Base-by-base conservation (phyloP, 805 yeast genomes). In the Starmerella cellae region DNA sequence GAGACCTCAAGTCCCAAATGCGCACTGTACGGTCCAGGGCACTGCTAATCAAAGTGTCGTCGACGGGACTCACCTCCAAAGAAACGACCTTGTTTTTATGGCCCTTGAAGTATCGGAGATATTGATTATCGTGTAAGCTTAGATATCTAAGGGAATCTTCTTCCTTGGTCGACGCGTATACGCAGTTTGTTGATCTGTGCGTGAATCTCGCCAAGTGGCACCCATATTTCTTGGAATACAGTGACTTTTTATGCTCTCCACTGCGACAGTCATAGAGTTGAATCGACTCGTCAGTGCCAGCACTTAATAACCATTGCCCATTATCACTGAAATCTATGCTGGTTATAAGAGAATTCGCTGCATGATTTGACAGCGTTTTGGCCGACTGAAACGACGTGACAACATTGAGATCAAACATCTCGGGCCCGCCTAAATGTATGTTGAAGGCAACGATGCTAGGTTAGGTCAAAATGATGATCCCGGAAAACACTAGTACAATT, bases 211-310 rank as follows among this genome's bases (percentile, higher is more conserved):
- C 95, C 30, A 82, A 62, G 55, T 83, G 85, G 44, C 85, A 82
- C 1, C 98, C 98, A 54, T 91, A 91, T 57, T 91, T 91, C 62
- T 85, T 87, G 23, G 91, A 78, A 45, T 74, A 78, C 8, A 82
- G 70, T 3, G 84, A 74, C 52, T 78, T 81, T 35, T 45, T 48
- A 43, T 57, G 61, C n/a, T 55, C 67, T 5, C 95, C 96, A 2
- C 58, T 44, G 46, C 70, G 69, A n/a, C 71, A 65, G 61, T 88
- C 94, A 59, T 84, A 88, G 17, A 91, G 63, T 54, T 84, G 93
- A 53, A 91, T 76, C 21, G 81, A 68, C 56, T 83, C 88, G 61
- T 82, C 93, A 5, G 77, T 74, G 3, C 94, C 84, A 0, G 91
- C 67, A 1, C 93, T 71, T 27, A 91, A 61, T 27, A 82, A 65